Evolutionary conservation across 78 protist genomes (phyloP).

Genomic region (Polysphondylium violaceum): DNA sequence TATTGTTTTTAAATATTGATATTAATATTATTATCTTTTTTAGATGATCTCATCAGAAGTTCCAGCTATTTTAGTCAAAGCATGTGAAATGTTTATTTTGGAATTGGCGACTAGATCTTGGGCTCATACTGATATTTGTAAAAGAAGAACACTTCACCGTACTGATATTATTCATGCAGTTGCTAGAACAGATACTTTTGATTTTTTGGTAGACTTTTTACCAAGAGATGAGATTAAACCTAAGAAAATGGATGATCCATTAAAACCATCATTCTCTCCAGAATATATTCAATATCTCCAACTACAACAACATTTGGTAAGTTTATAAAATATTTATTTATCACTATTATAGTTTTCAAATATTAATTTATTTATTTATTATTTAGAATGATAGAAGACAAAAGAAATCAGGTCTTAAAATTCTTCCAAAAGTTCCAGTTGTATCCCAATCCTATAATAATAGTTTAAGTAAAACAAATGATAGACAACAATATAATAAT

Average conservation of each 20-base stretch:
- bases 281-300: constrained; percentile 48
- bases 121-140: constrained; percentile 86
- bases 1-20: neutral
- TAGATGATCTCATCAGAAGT: constrained; percentile 78
- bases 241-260: constrained; percentile 22
- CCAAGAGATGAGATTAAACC: constrained; percentile 89
- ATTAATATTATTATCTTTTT: constrained; percentile 52
- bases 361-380: too few species aligned
- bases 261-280: constrained; percentile 20
- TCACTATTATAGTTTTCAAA: too few species aligned
- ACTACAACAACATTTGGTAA: constrained; percentile 4
- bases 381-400: too few species aligned
- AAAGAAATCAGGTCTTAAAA: too few species aligned
- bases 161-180: constrained; percentile 90
- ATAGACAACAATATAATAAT: neutral
- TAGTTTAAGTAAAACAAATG: neutral
- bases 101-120: constrained; percentile 92
- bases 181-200: constrained; percentile 83
- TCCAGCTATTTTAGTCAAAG: constrained; percentile 89
- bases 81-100: constrained; percentile 90
- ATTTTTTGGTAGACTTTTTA: constrained; percentile 91
- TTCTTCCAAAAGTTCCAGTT: too few species aligned
- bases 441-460: neutral
- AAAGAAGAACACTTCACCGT: constrained; percentile 88
- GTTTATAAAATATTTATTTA: too few species aligned